phyloP scores from a whole-genome alignment of 441 rosid genomes.

The Euphorbia schlechtendalii region DNA sequence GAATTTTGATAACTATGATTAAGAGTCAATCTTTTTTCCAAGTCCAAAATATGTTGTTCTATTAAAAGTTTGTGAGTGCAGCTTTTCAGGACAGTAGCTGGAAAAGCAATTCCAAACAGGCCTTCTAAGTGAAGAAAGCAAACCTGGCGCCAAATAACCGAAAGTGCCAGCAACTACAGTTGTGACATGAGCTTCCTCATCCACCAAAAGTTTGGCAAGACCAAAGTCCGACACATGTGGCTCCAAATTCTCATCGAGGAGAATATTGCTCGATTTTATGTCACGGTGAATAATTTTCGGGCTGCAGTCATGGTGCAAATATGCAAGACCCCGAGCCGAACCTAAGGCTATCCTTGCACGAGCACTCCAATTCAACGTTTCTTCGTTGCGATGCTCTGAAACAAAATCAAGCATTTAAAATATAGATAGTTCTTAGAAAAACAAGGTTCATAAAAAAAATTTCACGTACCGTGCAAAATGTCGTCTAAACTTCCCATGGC shows the following conservation, averaged over 20 bases:
- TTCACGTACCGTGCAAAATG: conserved; percentile 60
- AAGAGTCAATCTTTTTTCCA: no score
- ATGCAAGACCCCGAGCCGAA: conserved; percentile 81
- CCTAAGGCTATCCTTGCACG: conserved; percentile 71
- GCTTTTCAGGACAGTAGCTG: no score
- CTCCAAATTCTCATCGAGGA: conserved; percentile 78
- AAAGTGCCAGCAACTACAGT: conserved; percentile 96
- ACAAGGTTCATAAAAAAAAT: no score
- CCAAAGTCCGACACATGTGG: conserved; percentile 93
- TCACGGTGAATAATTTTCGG: conserved; percentile 86
- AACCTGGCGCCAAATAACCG: conserved; percentile 94
- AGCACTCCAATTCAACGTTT: conserved; percentile 55
- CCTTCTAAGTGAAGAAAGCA: not conserved
- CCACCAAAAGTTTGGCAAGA: conserved; percentile 89
- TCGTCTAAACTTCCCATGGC: conserved; percentile 91
- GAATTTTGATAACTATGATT: no score
- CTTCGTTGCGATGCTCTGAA: conserved; percentile 35
- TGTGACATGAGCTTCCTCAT: conserved; percentile 94
- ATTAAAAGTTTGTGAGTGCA: no score
- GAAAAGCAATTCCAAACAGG: no score
- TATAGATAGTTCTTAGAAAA: no score
- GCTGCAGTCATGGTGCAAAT: conserved; percentile 83
- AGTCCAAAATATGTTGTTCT: no score
- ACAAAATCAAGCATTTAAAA: not conserved
- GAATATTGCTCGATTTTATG: conserved; percentile 88